Conservation (phyloP, 208 protist genomes). For the Porcisia deanei region DNA sequence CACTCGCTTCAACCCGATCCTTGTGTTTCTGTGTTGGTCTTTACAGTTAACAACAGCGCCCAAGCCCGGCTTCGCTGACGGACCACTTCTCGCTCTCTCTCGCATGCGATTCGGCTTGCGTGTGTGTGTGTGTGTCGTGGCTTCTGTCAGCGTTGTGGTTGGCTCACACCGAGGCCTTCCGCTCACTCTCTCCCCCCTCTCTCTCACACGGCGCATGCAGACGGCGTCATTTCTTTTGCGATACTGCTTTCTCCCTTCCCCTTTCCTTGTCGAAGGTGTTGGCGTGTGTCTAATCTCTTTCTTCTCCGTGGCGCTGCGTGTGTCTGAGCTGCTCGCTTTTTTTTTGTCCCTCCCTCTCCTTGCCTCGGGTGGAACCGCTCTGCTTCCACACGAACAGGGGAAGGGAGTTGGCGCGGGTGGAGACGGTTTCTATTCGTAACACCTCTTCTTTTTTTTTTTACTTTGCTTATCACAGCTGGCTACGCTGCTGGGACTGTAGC, state of each 20-base stretch:
- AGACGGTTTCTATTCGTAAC: too few relatives aligned
- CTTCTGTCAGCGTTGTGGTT: neutral
- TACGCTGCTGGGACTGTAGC: neutral
- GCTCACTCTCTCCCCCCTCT: neutral
- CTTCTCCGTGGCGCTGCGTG: neutral
- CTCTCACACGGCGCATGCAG: neutral
- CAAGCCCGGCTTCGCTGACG: neutral
- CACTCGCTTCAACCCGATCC: neutral
- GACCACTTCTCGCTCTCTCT: neutral
- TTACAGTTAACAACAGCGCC: neutral
- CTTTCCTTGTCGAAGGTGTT: neutral
- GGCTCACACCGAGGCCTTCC: neutral
- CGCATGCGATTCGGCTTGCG: neutral
- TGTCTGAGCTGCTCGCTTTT: neutral
- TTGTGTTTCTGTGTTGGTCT: neutral
- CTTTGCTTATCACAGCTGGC: neutral
- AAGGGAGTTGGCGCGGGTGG: too few relatives aligned
- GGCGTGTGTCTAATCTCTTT: neutral
- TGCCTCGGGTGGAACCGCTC: neutral
- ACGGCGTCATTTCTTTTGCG: neutral
- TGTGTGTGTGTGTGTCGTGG: constrained; percentile 1
- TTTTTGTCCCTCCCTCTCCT: neutral
- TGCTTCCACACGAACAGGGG: neutral
- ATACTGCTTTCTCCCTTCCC: neutral
- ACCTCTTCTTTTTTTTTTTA: neutral